Evolutionary conservation across 805 yeast species (phyloP), one percentile per base, ranked within the genome.

Genomic region (Zygoascus bituminiphila): DNA sequence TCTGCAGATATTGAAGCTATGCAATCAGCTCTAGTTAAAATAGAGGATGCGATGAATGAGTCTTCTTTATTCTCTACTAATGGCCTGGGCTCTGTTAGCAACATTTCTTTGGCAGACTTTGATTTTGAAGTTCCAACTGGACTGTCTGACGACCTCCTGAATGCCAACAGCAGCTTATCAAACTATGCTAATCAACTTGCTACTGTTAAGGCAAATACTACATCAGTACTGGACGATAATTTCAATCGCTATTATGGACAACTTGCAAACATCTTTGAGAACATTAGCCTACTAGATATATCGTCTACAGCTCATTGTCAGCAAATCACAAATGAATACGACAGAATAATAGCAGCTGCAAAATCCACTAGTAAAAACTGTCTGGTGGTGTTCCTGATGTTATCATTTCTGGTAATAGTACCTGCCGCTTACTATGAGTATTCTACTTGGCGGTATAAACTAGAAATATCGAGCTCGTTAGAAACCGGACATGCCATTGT

Each of bases 11-110:
- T 54, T 15, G 10, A 21, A 2, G 41, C 47, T 25, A 45, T 47
- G 12, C 49, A 45, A 19, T 23, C 40, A 2, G 49, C 48, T 4
- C 24, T 56, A 7, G 39, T 40, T 41, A 42, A 47, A 26, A 51
- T 23, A 7, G 44, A 42, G 19, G 12, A 23, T 2, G 15, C 42
- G 8, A 12, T 39, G 14, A 39, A 21, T 22, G 42, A 39, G 2
- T 17, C 23, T 29, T 41, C 46, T 14, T n/a, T 25, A 5, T 23
- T 33, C 42, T 37, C 52, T 7, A n/a, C 15, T 2, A 29, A 35
- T 17, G 54, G 49, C 4, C 20, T 41, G 10, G 46, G 46, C n/a
- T 2, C 35, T 35, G 46, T 29, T 15, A 31, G 7, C n/a, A 21
- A 23, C 21, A 35, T 37, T 31, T 48, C 22, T 31, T 25, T 5